These are phyloP conservation scores for Podaxis carcinomalis DNA, from an alignment of 768 basidiomycete species.

Conservation along the genomic window DNA sequence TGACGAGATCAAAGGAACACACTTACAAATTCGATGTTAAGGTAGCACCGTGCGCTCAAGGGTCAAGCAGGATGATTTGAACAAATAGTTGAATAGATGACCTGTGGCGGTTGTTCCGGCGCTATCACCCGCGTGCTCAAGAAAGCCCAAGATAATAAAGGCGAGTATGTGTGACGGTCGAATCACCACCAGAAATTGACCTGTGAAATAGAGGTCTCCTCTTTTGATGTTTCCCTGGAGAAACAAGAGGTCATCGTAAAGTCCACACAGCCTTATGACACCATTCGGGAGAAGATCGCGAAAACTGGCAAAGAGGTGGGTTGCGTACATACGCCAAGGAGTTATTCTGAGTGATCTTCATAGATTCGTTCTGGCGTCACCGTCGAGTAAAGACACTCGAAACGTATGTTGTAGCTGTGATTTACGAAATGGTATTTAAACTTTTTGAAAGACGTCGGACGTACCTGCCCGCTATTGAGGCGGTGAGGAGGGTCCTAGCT, in stretches of 20 bases:
- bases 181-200: neutral
- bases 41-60: slow-evolving; percentile 34
- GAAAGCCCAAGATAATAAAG: slow-evolving; percentile 53
- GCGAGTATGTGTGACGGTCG: neutral
- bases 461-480: neutral
- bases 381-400: slow-evolving; percentile 25
- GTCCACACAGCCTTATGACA: slow-evolving; percentile 56
- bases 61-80: neutral
- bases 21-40: slow-evolving; percentile 85
- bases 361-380: slow-evolving; percentile 43
- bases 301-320: slow-evolving; percentile 90
- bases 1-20: slow-evolving; percentile 22
- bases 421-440: neutral
- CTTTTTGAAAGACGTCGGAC: neutral
- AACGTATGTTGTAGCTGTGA: neutral
- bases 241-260: slow-evolving; percentile 72
- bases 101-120: slow-evolving; percentile 82
- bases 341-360: neutral
- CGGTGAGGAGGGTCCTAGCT: neutral
- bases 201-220: slow-evolving; percentile 43
- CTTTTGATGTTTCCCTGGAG: slow-evolving; percentile 59
- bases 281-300: slow-evolving; percentile 67
- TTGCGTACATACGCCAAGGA: neutral
- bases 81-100: slow-evolving; percentile 52
- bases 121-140: slow-evolving; percentile 72